Percentiles rank a stretch among this genome's conserved stretches.
These are phyloP conservation scores for Cyberlindnera mycetangii DNA, from an alignment of 805 yeast species.

Conservation along the genomic window DNA sequence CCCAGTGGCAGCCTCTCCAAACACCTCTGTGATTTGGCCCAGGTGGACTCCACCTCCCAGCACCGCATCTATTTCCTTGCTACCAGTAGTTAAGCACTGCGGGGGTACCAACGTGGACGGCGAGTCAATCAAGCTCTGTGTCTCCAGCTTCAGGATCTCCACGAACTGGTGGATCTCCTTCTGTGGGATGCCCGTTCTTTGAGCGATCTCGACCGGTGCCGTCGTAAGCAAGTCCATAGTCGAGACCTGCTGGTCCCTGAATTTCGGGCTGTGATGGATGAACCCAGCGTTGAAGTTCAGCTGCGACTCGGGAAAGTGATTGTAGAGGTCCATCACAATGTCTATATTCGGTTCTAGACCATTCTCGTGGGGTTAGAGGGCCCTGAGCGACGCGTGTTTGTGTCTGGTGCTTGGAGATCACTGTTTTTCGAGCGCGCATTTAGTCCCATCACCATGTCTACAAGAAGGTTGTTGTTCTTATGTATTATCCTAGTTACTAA, in stretches of 20 bases:
- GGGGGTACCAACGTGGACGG: slow-evolving; percentile 15
- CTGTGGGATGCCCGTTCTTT: slow-evolving; percentile 13
- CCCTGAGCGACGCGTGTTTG: background rate
- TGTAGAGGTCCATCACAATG: slow-evolving; percentile 40
- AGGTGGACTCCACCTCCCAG: slow-evolving; percentile 57
- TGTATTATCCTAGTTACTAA: too few species aligned
- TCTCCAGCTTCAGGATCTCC: slow-evolving; percentile 1
- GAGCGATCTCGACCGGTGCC: slow-evolving; percentile 23
- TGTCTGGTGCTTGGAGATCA: background rate
- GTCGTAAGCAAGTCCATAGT: slow-evolving; percentile 41
- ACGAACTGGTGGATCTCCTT: slow-evolving; percentile 10
- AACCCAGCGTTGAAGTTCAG: slow-evolving; percentile 35
- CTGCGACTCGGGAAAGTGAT: slow-evolving; percentile 36
- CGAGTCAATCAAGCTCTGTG: background rate
- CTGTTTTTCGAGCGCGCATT: background rate
- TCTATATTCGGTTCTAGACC: background rate
- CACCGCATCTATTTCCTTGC: slow-evolving; percentile 42
- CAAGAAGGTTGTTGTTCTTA: background rate
- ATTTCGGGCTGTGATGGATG: slow-evolving; percentile 28
- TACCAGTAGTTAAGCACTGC: slow-evolving; percentile 50
- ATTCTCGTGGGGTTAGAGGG: background rate
- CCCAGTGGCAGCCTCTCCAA: slow-evolving; percentile 84
- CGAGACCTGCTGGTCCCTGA: slow-evolving; percentile 32
- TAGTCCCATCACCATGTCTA: background rate
- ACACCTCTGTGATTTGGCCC: slow-evolving; percentile 65